Evolutionary conservation across 1,139 yeast genomes (phyloP).

Genomic region (Arxiozyma bovina): DNA sequence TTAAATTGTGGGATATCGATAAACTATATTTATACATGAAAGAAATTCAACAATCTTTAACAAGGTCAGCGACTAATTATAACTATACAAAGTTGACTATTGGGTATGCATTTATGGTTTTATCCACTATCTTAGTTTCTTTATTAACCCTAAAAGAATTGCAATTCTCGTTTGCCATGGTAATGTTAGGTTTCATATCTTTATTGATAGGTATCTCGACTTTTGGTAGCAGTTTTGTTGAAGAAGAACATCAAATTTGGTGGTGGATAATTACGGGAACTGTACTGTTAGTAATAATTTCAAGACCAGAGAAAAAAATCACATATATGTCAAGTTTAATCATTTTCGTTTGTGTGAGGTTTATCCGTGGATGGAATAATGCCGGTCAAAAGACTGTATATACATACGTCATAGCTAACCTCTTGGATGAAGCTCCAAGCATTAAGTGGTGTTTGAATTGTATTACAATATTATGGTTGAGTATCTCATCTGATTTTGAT

Average conservation of each 20-base stretch:
- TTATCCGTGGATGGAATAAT: conserved; percentile 78
- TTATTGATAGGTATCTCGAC: conserved; percentile 36
- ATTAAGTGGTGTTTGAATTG: conserved; percentile 45
- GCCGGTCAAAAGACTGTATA: conserved; percentile 75
- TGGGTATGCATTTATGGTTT: conserved; percentile 39
- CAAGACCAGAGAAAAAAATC: not conserved
- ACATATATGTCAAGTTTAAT: conserved; percentile 18
- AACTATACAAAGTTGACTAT: conserved; percentile 41
- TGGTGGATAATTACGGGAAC: conserved; percentile 50
- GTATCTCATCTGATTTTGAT: not conserved
- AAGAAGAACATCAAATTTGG: conserved; percentile 96
- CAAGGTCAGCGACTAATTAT: conserved; percentile 69
- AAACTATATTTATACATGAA: conserved; percentile 37
- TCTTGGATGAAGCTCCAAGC: conserved; percentile 25
- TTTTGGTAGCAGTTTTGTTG: conserved; percentile 89
- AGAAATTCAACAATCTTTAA: conserved; percentile 46
- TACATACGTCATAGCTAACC: conserved; percentile 39
- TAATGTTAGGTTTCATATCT: conserved; percentile 14
- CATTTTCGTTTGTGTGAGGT: conserved; percentile 41
- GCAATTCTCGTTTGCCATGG: not conserved
- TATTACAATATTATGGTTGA: conserved; percentile 32
- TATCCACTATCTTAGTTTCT: not conserved
- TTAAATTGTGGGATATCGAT: conserved; percentile 13
- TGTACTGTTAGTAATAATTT: conserved; percentile 1
- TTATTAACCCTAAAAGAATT: not conserved